Base-by-base conservation (phyloP, 2,329 filamentous ascomycete genomes). In the Colletotrichum lentis region DNA sequence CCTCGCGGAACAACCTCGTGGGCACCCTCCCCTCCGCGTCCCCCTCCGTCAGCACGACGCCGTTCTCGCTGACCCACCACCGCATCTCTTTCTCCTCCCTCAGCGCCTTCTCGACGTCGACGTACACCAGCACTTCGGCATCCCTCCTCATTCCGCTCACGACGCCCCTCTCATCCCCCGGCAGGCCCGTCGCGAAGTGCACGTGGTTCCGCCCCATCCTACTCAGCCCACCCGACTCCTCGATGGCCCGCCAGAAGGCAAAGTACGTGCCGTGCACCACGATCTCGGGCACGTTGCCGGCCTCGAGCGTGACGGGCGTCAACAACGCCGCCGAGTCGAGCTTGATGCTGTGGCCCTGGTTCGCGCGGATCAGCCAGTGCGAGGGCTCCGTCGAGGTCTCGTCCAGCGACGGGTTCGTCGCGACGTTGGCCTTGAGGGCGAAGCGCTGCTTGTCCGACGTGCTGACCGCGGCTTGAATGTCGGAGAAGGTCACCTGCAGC, bases 241-340 rank as follows among this genome's bases (percentile, higher is more conserved):
- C 78, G 69, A 99, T 98, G 12, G 83, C 75, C 0, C 85, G 81
- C 91, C 94, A 97, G 22, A 91, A 91, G 16, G 87, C 86, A 73
- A 94, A 92, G 76, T 94, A 97, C 0, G 95, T 97, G 44, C 96
- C 95, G 80, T 98, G 94, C 3, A 98, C 87, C 3, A 94, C 92
- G 0, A 85, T 82, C 0, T 82, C 75, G 0, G 93, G 93, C 1
- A 94, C 73, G 70, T 87, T 87, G 27, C 74, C 84, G 7, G 76
- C 79, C 41, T 85, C 84, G 0, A 87, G 75, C 1, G 88, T 89
- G 65, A 97, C 83, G 7, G 90, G 89, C 22, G 83, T 85, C 3
- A 97, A 86, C 2, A 96, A 85, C 0, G 86, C 86, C 54, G 90
- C 87, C n/a, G 88, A 88, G 35, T 92, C 90, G 43, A 89, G 81